Base-by-base conservation (phyloP, 1,139 yeast genomes). In the Starmera stellimalicola region DNA sequence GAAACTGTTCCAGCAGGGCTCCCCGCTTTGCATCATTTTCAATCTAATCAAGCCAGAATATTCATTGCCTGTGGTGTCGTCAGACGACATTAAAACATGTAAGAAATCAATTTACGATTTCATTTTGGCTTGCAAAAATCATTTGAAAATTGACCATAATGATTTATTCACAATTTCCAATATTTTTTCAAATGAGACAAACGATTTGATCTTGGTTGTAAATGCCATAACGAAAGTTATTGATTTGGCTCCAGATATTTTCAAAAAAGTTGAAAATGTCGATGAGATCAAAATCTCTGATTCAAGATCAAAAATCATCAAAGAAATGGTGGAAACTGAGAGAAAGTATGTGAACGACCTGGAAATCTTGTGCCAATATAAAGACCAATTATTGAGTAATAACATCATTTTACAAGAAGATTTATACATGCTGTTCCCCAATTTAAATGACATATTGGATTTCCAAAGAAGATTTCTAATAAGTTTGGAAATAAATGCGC, bases 31-130 rank as follows among this genome's bases (percentile, higher is more conserved):
- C 56, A 71, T 84, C 31, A 62, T 91, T 7, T 84, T 81, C 64
- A 88, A 91, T 58, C 48, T 65, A 45, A 54, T 68, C 40, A 51
- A 63, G 50, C 58, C 65, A 36, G 51, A 59, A 45, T 44, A 56
- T 52, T 43, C 65, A 49, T 41, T 63, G 46, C 62, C 76, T 40
- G 68, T 78, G 26, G 70, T 78, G 8, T 71, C 77, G 14, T 74
- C 84, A 23, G 91, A 80, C 51, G 96, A 88, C 54, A 55, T 83
- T 44, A 77, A 87, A 51, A 72, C 81, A 34, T 84, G 95, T 58
- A 93, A 91, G 52, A 81, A 83, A 57, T 80, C 87, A 19, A 88
- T 91, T 20, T 91, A 88, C 57, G 94, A 84, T 54, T 91, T 91
- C 56, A 73, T 91, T 36, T 72, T 81, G 42, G 95, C 94, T 11